Percentiles rank a stretch among this genome's conserved stretches.
Evolutionary conservation across 768 basidiomycete genomes (phyloP).

Genomic region (Cyclocybe aegerita): DNA sequence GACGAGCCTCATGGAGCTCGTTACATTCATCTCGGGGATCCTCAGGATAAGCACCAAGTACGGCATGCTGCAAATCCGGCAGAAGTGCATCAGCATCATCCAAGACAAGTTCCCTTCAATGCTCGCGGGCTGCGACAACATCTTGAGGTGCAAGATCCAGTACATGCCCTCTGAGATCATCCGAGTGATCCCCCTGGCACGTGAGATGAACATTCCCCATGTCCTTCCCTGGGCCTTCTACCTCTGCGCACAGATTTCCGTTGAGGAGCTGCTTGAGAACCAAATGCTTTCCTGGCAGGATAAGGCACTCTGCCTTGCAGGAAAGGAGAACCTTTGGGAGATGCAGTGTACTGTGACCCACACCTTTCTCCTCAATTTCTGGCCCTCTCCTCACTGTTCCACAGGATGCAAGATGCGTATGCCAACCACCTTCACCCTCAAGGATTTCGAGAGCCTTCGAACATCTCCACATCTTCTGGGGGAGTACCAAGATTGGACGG

Average conservation of each 20-base stretch:
- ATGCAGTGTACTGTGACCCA: slow-evolving; percentile 37
- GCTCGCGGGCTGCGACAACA: slow-evolving; percentile 35
- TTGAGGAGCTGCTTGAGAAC: slow-evolving; percentile 33
- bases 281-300: slow-evolving; percentile 37
- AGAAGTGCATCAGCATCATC: slow-evolving; percentile 38
- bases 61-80: slow-evolving; percentile 32
- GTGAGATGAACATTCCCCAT: slow-evolving; percentile 37
- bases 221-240: slow-evolving; percentile 48
- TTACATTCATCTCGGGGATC: slow-evolving; percentile 40
- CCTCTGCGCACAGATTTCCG: slow-evolving; percentile 38
- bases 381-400: slow-evolving; percentile 26
- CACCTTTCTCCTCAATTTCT: slow-evolving; percentile 34
- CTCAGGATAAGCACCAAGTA: slow-evolving; percentile 45
- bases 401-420: slow-evolving; percentile 24
- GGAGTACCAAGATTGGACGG: slow-evolving; percentile 33
- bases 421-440: slow-evolving; percentile 22
- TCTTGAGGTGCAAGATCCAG: slow-evolving; percentile 32
- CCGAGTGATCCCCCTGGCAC: slow-evolving; percentile 39
- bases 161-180: slow-evolving; percentile 38
- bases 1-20: slow-evolving; percentile 31
- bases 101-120: slow-evolving; percentile 41
- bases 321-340: slow-evolving; percentile 39
- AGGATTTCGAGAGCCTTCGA: slow-evolving; percentile 31
- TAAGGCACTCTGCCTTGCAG: slow-evolving; percentile 40
- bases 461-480: slow-evolving; percentile 37